Conservation (phyloP, 1,284 basidiomycete genomes). For the Phellopilus nigrolimitatus region DNA sequence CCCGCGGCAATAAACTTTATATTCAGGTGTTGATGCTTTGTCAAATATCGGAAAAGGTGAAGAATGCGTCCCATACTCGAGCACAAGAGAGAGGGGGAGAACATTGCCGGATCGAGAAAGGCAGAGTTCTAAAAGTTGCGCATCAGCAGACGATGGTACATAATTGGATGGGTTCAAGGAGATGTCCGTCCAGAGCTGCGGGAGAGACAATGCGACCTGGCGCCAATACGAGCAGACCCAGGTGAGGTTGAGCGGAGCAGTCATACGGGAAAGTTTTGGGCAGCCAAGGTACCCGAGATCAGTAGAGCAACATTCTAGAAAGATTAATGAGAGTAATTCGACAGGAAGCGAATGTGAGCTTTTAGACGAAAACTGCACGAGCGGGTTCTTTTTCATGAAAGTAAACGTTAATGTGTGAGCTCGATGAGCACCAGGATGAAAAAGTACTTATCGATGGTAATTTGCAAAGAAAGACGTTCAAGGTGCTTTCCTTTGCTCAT, state of each 20-base stretch:
- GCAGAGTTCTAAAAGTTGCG: constrained; percentile 6
- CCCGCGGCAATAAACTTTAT: too few species aligned
- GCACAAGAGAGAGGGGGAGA: constrained; percentile 3
- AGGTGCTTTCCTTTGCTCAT: too few species aligned
- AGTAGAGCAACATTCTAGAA: not conserved
- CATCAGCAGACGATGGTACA: constrained; percentile 1
- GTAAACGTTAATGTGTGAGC: too few species aligned
- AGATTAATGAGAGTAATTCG: constrained; percentile 9
- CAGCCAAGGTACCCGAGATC: not conserved
- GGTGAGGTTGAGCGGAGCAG: constrained; percentile 9
- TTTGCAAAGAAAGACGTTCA: too few species aligned
- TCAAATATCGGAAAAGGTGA: too few species aligned
- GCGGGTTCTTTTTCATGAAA: not conserved
- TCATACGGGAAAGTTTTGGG: not conserved
- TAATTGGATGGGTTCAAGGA: constrained; percentile 1
- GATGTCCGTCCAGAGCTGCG: constrained; percentile 13
- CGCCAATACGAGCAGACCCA: constrained; percentile 15
- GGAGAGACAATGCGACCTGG: constrained; percentile 5
- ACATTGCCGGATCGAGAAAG: constrained; percentile 5
- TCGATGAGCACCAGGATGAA: too few species aligned
- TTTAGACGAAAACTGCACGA: not conserved
- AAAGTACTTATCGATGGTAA: too few species aligned
- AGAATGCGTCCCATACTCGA: constrained; percentile 2
- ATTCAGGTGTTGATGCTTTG: too few species aligned
- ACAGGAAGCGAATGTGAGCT: constrained; percentile 1